Conservation (phyloP, 2,329 filamentous ascomycete genomes). For the Raffaelea ambrosiae region DNA sequence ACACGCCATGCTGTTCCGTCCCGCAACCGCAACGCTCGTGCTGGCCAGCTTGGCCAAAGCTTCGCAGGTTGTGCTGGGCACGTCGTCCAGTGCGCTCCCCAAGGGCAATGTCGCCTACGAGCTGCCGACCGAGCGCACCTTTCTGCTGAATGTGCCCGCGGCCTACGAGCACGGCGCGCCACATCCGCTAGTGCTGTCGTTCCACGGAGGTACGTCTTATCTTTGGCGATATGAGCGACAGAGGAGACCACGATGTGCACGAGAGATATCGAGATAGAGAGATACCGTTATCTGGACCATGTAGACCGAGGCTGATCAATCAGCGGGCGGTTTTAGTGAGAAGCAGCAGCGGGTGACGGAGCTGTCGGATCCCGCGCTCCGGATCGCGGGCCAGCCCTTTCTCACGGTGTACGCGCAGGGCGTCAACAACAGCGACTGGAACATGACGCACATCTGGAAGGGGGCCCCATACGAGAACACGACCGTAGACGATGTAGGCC, state of each 20-base stretch:
- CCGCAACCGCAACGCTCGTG: too few relatives aligned
- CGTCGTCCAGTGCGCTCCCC: too few relatives aligned
- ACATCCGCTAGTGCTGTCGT: conserved; percentile 5
- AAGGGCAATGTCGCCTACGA: conserved; percentile 2
- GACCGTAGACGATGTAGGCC: conserved; percentile 5
- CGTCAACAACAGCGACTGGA: conserved; percentile 7
- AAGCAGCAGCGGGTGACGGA: conserved; percentile 8
- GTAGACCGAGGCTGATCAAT: too few relatives aligned
- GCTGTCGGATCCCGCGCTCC: conserved; percentile 4
- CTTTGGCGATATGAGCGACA: too few relatives aligned
- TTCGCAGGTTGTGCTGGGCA: too few relatives aligned
- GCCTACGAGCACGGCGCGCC: conserved; percentile 1
- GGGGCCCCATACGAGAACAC: conserved; percentile 8
- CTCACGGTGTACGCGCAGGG: conserved; percentile 6
- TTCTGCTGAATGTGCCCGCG: conserved; percentile 5
- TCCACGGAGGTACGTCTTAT: conserved; percentile 3
- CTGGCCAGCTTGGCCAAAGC: too few relatives aligned
- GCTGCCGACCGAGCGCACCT: conserved; percentile 3
- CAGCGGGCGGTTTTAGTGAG: conserved; percentile 7
- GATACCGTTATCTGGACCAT: too few relatives aligned
- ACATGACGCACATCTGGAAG: conserved; percentile 8
- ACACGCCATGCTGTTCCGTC: too few relatives aligned
- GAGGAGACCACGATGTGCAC: too few relatives aligned
- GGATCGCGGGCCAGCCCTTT: conserved; percentile 3
- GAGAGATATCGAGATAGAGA: too few relatives aligned